A percentile compares a stretch with the other conserved stretches of the same genome.
Evolutionary conservation across 2,329 filamentous ascomycete genomes (phyloP).

Genomic region (Trichothecium roseum): DNA sequence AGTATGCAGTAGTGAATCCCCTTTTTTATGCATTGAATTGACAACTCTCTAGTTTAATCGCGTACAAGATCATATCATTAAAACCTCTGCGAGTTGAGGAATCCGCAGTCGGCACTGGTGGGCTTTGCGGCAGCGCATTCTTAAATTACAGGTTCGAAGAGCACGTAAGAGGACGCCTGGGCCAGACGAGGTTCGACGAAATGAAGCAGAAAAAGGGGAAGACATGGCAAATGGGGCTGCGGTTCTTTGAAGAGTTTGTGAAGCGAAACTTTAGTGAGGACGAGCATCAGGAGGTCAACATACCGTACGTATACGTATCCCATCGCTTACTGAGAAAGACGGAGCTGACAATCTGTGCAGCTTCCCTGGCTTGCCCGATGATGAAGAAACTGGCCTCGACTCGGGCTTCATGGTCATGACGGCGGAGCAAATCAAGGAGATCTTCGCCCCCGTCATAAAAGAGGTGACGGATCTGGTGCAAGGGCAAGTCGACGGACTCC

Average conservation of each 20-base stretch:
- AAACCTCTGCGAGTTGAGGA: slow-evolving; percentile 66
- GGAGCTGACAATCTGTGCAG: slow-evolving; percentile 21
- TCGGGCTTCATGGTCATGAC: slow-evolving; percentile 68
- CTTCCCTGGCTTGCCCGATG: slow-evolving; percentile 66
- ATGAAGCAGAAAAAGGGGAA: slow-evolving; percentile 72
- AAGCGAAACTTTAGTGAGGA: slow-evolving; percentile 77
- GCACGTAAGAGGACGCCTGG: slow-evolving; percentile 58
- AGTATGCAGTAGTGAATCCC: slow-evolving; percentile 32
- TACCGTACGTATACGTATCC: slow-evolving; percentile 42
- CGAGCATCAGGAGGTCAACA: slow-evolving; percentile 65
- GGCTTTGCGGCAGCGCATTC: slow-evolving; percentile 68
- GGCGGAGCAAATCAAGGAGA: slow-evolving; percentile 57
- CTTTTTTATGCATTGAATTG: not conserved
- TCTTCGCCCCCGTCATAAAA: slow-evolving; percentile 66
- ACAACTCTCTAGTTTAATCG: slow-evolving; percentile 47
- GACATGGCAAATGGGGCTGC: slow-evolving; percentile 69
- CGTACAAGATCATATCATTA: slow-evolving; percentile 68
- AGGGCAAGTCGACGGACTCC: slow-evolving; percentile 55
- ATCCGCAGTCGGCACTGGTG: slow-evolving; percentile 69
- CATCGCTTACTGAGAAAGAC: not conserved
- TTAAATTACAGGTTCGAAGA: slow-evolving; percentile 76
- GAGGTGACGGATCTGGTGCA: slow-evolving; percentile 59
- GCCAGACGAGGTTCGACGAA: slow-evolving; percentile 55
- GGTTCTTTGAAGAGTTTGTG: slow-evolving; percentile 77
- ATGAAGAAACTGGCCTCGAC: slow-evolving; percentile 64